Evolutionary conservation across 2,329 filamentous ascomycete species (phyloP).

Genomic region (Pseudogymnoascus sp.): DNA sequence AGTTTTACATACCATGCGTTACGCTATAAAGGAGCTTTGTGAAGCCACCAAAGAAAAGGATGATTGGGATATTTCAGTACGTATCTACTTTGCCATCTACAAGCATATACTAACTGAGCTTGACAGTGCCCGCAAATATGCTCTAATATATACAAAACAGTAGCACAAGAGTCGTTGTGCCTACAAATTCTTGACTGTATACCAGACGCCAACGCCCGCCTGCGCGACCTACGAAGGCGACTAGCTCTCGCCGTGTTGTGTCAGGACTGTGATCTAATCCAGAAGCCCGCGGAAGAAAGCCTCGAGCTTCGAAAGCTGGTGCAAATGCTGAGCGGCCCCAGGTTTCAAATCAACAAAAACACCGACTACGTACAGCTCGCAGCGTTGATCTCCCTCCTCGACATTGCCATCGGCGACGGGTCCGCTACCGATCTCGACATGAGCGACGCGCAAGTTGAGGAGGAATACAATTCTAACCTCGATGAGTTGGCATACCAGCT

Average conservation of each 20-base stretch:
- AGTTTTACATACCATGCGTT: conserved; percentile 34
- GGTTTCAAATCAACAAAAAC: conserved; percentile 44
- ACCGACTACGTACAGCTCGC: conserved; percentile 64
- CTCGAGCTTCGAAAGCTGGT: conserved; percentile 35
- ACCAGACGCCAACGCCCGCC: conserved; percentile 40
- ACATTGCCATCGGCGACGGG: conserved; percentile 66
- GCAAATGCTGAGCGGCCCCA: conserved; percentile 37
- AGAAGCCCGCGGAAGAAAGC: conserved; percentile 33
- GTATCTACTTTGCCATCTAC: not conserved
- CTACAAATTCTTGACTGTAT: conserved; percentile 51
- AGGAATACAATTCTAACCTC: conserved; percentile 61
- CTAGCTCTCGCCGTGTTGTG: conserved; percentile 60
- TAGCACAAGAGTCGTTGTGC: conserved; percentile 44
- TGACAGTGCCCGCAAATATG: conserved; percentile 42
- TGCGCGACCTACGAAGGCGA: conserved; percentile 55
- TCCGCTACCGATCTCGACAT: conserved; percentile 24
- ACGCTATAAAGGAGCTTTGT: conserved; percentile 37
- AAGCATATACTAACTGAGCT: conserved; percentile 10
- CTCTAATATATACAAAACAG: conserved; percentile 37
- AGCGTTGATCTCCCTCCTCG: conserved; percentile 59
- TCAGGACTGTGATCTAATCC: conserved; percentile 36
- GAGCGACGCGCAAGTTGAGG: conserved; percentile 29
- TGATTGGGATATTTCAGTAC: conserved; percentile 28
- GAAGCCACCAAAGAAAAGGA: conserved; percentile 32
- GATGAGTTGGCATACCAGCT: conserved; percentile 58